phyloP scores from a whole-genome alignment of 2,329 filamentous ascomycete species.

The Cercospora brassicicola region DNA sequence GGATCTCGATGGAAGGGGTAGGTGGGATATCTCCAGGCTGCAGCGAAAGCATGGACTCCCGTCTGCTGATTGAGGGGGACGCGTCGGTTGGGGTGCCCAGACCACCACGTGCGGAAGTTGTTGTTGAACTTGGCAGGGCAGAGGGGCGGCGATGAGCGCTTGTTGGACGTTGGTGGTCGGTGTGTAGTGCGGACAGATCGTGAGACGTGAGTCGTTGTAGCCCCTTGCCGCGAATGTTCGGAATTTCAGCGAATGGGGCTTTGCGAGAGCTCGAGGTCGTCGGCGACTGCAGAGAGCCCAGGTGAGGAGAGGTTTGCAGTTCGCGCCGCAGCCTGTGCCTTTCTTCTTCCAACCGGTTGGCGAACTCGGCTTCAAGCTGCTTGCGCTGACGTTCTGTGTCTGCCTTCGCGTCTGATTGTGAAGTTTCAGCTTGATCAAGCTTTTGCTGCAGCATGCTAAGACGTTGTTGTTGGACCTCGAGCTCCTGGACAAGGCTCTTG shows the following conservation, averaged over 20 bases:
- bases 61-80: slow-evolving; percentile 41
- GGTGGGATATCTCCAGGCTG: slow-evolving; percentile 37
- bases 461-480: slow-evolving; percentile 60
- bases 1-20: slow-evolving; percentile 51
- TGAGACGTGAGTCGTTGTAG: slow-evolving; percentile 34
- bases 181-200: slow-evolving; percentile 30
- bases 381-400: slow-evolving; percentile 62
- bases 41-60: slow-evolving; percentile 49
- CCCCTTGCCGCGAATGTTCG: slow-evolving; percentile 26
- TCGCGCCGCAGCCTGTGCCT: slow-evolving; percentile 59
- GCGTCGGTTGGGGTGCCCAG: slow-evolving; percentile 25
- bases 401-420: slow-evolving; percentile 59
- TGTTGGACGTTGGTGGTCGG: slow-evolving; percentile 34
- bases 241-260: slow-evolving; percentile 36
- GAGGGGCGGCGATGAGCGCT: slow-evolving; percentile 36
- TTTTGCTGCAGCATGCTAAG: slow-evolving; percentile 63
- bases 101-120: slow-evolving; percentile 10
- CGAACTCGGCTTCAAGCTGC: slow-evolving; percentile 56
- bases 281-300: slow-evolving; percentile 42
- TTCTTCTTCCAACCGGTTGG: slow-evolving; percentile 65
- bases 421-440: slow-evolving; percentile 64
- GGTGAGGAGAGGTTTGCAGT: slow-evolving; percentile 24
- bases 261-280: slow-evolving; percentile 42
- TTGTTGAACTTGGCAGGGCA: slow-evolving; percentile 25
- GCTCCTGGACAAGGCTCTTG: slow-evolving; percentile 64